Percentiles rank a stretch among this genome's conserved stretches.
Conservation (phyloP, 2,329 filamentous ascomycete species). For the Cladobotryum mycophilum region DNA sequence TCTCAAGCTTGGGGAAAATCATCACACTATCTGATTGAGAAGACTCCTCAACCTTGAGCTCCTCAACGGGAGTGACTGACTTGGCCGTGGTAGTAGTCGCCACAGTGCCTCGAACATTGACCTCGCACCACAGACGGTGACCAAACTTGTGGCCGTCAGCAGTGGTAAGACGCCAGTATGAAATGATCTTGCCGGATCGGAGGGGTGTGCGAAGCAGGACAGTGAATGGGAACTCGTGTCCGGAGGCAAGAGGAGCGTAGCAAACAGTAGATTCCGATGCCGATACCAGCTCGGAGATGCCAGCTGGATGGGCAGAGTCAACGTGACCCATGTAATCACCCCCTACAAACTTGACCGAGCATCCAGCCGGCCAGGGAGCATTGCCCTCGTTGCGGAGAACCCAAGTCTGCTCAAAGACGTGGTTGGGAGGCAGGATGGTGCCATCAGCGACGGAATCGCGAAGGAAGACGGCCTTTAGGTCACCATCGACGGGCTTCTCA, state of each 20-base stretch:
- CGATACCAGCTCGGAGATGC: conserved; percentile 65
- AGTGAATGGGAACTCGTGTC: conserved; percentile 72
- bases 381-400: conserved; percentile 79
- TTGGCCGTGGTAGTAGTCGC: conserved; percentile 22
- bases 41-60: conserved; percentile 28
- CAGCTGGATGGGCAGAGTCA: conserved; percentile 72
- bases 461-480: conserved; percentile 57
- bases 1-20: conserved; percentile 96
- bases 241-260: conserved; percentile 61
- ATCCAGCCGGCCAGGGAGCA: conserved; percentile 77
- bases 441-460: conserved; percentile 76
- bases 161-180: conserved; percentile 92
- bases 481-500: conserved; percentile 17
- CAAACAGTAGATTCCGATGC: conserved; percentile 80
- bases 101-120: conserved; percentile 55
- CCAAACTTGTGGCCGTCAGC: conserved; percentile 78
- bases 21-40: conserved; percentile 55
- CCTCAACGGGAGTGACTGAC: conserved; percentile 14
- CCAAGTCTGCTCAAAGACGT: conserved; percentile 86
- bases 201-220: conserved; percentile 76
- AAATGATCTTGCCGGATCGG: conserved; percentile 74
- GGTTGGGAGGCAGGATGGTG: conserved; percentile 61
- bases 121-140: conserved; percentile 91
- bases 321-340: conserved; percentile 96
- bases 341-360: conserved; percentile 83